Base-by-base conservation (phyloP, 345 rosid genomes). In the Salix purpurea region DNA sequence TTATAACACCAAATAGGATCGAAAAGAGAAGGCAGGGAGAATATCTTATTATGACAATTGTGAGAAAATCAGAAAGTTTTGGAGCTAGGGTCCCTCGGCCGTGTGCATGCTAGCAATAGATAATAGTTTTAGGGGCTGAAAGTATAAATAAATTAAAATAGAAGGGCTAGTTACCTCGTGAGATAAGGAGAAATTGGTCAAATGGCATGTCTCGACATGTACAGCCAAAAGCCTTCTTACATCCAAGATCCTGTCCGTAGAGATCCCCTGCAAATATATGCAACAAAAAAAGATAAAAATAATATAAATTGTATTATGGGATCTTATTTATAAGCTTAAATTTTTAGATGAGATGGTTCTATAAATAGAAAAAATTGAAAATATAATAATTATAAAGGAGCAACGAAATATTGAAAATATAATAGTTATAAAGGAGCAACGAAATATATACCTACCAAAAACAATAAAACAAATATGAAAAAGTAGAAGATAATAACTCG, bases 241-340 rank as follows among this genome's bases (percentile, higher is more conserved):
- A 71, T 82, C 84, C 12, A 82, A 78, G 54, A 82, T 78, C 84
- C 79, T 77, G 73, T 82, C 84, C 42, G 84, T 82, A 0, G 84
- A 82, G 37, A 82, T 78, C 26, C 81, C 84, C 84, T 82, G 6
- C 79, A 66, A 56, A 62, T 11, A 32, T 36, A 28, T 2, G 7
- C 26, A 56, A 15, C 2, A 14, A 28, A 28, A 16, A 11, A 28
- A 2, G 28, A 26, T 26, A 26, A 26, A 1, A 26, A 1, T 26
- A 26, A 28, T 28, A 28, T 1, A 28, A 28, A 28, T 28, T 28
- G 2, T 28, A 28, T 28, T 28, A 28, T 28, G 2, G 0, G 0
- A 1, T 28, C 0, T 28, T 1, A 28, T 28, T 28, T 28, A 1
- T 28, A 28, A 28, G 2, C 0, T 28, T 28, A 28, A 28, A 28